phyloP scores from a whole-genome alignment of 768 basidiomycete species.

The Kwoniella newhampshirensis region DNA sequence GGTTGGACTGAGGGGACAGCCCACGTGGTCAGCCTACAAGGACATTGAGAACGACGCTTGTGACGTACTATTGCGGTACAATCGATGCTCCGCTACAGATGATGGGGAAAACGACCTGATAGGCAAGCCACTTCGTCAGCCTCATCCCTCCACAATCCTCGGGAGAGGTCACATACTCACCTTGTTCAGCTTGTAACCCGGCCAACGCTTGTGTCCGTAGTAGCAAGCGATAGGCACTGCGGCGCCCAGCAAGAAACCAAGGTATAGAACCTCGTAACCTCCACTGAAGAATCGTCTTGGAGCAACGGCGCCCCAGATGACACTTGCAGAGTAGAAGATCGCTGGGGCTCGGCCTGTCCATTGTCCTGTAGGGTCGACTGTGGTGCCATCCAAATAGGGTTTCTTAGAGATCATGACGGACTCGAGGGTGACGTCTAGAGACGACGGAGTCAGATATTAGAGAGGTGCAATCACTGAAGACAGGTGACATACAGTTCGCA shows the following conservation, averaged over 20 bases:
- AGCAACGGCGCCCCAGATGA: constrained; percentile 51
- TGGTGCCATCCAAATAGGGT: constrained; percentile 48
- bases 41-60: not conserved
- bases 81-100: constrained; percentile 50
- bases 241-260: constrained; percentile 49
- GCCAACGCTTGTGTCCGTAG: constrained; percentile 49
- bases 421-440: constrained; percentile 42
- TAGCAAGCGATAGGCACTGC: constrained; percentile 42
- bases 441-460: too few species aligned
- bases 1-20: constrained; percentile 34
- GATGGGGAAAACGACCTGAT: constrained; percentile 50
- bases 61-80: constrained; percentile 51
- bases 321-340: constrained; percentile 52
- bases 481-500: constrained; percentile 44
- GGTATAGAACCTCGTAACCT: constrained; percentile 44
- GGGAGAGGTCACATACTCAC: constrained; percentile 15
- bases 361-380: constrained; percentile 50
- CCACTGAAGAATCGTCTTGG: constrained; percentile 52
- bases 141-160: not conserved
- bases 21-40: constrained; percentile 8
- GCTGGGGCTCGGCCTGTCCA: constrained; percentile 52
- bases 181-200: constrained; percentile 45
- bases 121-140: not conserved
- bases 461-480: too few species aligned
- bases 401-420: constrained; percentile 49